Evolutionary conservation across 2,329 filamentous ascomycete genomes (phyloP).

Genomic region (Xylaria sp.): DNA sequence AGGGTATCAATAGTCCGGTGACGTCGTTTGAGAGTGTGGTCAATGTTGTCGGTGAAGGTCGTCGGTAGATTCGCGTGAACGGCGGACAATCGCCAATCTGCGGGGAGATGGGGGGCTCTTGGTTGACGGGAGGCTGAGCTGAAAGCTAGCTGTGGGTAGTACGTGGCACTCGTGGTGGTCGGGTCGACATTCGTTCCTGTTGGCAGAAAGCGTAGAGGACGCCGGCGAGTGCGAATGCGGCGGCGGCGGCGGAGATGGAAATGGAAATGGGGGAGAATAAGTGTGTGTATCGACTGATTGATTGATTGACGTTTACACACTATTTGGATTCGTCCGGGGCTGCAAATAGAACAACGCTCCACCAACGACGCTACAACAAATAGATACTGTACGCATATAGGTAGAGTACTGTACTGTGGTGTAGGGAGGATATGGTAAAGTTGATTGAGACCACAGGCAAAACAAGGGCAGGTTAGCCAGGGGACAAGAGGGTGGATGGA

Average conservation of each 20-base stretch:
- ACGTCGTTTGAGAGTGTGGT: constrained; percentile 9
- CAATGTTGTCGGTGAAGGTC: constrained; percentile 18
- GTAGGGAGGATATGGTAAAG: not conserved
- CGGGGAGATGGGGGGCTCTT: not conserved
- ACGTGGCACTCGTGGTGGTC: constrained; percentile 2
- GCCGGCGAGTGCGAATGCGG: constrained; percentile 14
- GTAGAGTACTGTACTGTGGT: not conserved
- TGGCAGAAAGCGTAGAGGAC: constrained; percentile 9
- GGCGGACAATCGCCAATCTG: constrained; percentile 17
- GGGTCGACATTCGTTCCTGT: not conserved
- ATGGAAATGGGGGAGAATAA: constrained; percentile 25
- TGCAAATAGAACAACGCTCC: constrained; percentile 31
- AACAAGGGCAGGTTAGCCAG: constrained; percentile 25
- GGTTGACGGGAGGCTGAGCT: constrained; percentile 6
- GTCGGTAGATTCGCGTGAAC: constrained; percentile 15
- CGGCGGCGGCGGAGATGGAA: constrained; percentile 27
- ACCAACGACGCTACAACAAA: constrained; percentile 8
- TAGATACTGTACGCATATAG: not conserved
- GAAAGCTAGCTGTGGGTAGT: constrained; percentile 7
- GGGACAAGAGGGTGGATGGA: constrained; percentile 8
- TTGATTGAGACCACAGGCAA: constrained; percentile 12
- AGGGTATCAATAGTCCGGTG: constrained; percentile 6
- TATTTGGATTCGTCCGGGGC: constrained; percentile 19
- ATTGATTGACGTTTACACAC: constrained; percentile 21
- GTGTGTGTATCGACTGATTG: constrained; percentile 20